Percentiles rank a stretch among this genome's conserved stretches.
phyloP scores from a whole-genome alignment of 495 filamentous ascomycete genomes.

The Xylaria cubensis region DNA sequence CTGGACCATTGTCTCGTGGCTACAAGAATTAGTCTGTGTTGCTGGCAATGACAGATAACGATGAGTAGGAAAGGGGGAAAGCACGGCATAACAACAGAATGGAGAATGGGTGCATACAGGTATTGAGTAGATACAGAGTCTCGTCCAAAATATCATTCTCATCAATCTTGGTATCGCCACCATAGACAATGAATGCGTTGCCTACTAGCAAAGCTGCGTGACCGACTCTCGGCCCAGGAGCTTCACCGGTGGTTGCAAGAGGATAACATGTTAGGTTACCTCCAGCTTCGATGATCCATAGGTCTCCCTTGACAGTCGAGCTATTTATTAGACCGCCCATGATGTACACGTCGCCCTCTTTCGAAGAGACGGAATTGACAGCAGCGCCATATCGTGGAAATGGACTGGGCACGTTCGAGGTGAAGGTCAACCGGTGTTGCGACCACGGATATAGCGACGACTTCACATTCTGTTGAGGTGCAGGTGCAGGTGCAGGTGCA shows the following conservation, averaged over 20 bases:
- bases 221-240: slow-evolving; percentile 93
- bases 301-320: slow-evolving; percentile 91
- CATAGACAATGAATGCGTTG: slow-evolving; percentile 99
- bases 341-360: slow-evolving; percentile 96
- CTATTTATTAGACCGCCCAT: slow-evolving; percentile 97
- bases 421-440: slow-evolving; percentile 84
- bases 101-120: slow-evolving; percentile 67
- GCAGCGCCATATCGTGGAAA: slow-evolving; percentile 98
- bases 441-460: slow-evolving; percentile 93
- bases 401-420: slow-evolving; percentile 79
- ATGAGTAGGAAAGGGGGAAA: not conserved
- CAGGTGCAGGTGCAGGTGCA: slow-evolving; percentile 32
- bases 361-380: slow-evolving; percentile 88
- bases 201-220: slow-evolving; percentile 94
- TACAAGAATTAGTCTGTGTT: slow-evolving; percentile 47
- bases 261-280: slow-evolving; percentile 90
- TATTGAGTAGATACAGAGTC: slow-evolving; percentile 95
- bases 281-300: slow-evolving; percentile 97
- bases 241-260: slow-evolving; percentile 88
- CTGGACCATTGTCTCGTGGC: slow-evolving; percentile 98
- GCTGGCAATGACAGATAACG: not conserved
- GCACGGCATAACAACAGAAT: not conserved
- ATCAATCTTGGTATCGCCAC: slow-evolving; percentile 96
- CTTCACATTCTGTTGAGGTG: slow-evolving; percentile 48
- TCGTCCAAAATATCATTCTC: slow-evolving; percentile 91